Base-by-base conservation (phyloP, 352 stramenopile species). In the Phytopythium kandeliae region DNA sequence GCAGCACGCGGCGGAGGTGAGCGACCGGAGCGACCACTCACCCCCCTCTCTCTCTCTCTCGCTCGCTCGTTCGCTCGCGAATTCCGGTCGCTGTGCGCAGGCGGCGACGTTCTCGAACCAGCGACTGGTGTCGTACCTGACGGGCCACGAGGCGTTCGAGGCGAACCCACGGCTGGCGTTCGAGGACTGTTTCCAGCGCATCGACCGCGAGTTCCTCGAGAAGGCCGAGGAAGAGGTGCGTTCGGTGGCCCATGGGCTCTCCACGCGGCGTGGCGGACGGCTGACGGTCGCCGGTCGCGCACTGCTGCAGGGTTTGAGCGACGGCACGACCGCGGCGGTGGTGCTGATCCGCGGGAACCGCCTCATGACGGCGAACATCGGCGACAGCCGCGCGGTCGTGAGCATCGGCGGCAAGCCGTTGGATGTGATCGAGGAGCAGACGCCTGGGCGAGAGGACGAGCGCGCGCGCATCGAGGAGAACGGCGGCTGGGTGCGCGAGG, bases 381-480 rank as follows among this genome's bases (percentile, higher is more conserved):
- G 87, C n/a, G 87, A 96, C 60, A 84, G 83, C 53, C 78, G 85
- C 22, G 85, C 85, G 2, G 86, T 96, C 40, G 81, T 92, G 17
- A 92, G 79, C 40, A 79, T 93, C 26, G 66, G 73, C 38, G 86
- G 85, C 2, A 51, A 86, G 22, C 85, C 87, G 30, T 56, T 95
- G 34, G 83, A 92, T 54, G 85, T 96, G 46, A 95, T 94, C 41
- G 71, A 89, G 60, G 84, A 95, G 55, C 87, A 96, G 53, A 94
- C 76, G 12, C 86, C 86, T 4, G 81, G 84, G 5, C 69, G 85
- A 28, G 43, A 56, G 45, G 78, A 93, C 28, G 87, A 96, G 50
- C 77, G 82, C 13, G 49, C 55, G 24, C 72, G 86, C 11, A 96
- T 96, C 41, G 78, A 86, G 51, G 33, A 57, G 4, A 74, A 81